phyloP scores from a whole-genome alignment of 352 stramenopile genomes.

The Globisporangium ultimum region DNA sequence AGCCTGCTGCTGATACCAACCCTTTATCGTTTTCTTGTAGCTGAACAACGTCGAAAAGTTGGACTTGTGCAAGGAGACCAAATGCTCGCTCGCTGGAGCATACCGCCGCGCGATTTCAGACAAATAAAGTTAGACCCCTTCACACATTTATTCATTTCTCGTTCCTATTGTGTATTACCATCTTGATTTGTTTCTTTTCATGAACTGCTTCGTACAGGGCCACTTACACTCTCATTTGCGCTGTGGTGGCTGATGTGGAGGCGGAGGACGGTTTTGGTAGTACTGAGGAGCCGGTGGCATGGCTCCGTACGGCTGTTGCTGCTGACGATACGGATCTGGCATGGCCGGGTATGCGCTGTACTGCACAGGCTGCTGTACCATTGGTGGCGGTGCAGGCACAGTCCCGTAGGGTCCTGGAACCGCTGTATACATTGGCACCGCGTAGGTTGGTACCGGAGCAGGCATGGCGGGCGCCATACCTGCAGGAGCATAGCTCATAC shows the following conservation, averaged over 20 bases:
- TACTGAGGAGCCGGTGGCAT: constrained; percentile 18
- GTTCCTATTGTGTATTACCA: neutral
- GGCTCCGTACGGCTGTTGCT: constrained; percentile 18
- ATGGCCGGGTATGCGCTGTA: constrained; percentile 26
- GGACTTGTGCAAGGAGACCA: constrained; percentile 67
- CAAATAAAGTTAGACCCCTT: constrained; percentile 8
- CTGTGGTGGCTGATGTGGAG: constrained; percentile 17
- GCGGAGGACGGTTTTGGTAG: constrained; percentile 19
- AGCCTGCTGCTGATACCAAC: neutral
- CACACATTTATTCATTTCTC: too few relatives aligned
- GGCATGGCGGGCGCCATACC: constrained; percentile 22
- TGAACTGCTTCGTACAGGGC: neutral
- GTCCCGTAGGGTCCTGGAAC: constrained; percentile 15
- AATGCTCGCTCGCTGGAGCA: constrained; percentile 46
- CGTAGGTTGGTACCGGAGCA: constrained; percentile 19
- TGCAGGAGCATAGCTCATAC: constrained; percentile 10
- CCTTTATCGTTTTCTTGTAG: constrained; percentile 16
- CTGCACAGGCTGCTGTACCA: constrained; percentile 18
- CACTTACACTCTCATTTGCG: constrained; percentile 6
- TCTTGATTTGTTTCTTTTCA: neutral
- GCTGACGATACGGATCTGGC: constrained; percentile 23
- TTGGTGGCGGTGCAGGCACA: constrained; percentile 7
- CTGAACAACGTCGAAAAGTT: constrained; percentile 40
- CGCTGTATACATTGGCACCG: constrained; percentile 26
- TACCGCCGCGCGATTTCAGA: constrained; percentile 37